Evolutionary conservation across 2,329 filamentous ascomycete species (phyloP), one percentile per base, ranked within the genome.

Genomic region (Aureobasidium sp.): DNA sequence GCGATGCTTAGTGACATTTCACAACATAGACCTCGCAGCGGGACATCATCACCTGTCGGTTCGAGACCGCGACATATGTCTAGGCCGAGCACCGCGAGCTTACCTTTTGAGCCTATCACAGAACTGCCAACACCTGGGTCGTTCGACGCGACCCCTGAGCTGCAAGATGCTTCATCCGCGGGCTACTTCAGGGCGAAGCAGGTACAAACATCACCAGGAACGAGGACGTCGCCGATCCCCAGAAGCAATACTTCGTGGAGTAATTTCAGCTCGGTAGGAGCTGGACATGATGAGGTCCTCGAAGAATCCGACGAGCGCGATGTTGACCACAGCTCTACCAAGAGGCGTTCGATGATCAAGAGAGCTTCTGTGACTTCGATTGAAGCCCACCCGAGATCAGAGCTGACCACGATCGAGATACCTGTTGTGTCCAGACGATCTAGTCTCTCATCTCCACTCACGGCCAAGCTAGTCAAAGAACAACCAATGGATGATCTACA

Each of bases 61-160:
- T 8, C 15, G 7, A 61, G 59, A 39, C 48, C 39, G 2, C 19
- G 48, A 47, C 59, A 61, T 7, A 19, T 35, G 11, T 53, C 39
- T 7, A 54, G 39, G 11, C 42, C 59, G 3, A 61, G 59, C 22
- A 52, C 35, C 6, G 42, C 44, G 5, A 60, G 57, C 40, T 33
- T 60, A n/a, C n/a, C 45, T 11, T 60, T 60, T 33, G 57, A 60
- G n/a, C 57, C 59, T 8, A 61, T 62, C 12, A 45, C 60, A n/a
- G 54, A 62, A 17, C 11, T 60, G n/a, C 44, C 61, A 33, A 63
- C 61, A 15, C 61, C 61, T 2, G 54, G 37, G 15, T 63, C 61
- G 29, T 59, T 66, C 42, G 39, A 58, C 31, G 69, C 68, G 14
- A 70, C 68, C 19, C 67, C 69, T 15, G 69, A 70, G 31, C 64